A percentile compares a stretch with the other conserved stretches of the same genome.
phyloP scores from a whole-genome alignment of 306 rosid species.

The Vigna unguiculata region DNA sequence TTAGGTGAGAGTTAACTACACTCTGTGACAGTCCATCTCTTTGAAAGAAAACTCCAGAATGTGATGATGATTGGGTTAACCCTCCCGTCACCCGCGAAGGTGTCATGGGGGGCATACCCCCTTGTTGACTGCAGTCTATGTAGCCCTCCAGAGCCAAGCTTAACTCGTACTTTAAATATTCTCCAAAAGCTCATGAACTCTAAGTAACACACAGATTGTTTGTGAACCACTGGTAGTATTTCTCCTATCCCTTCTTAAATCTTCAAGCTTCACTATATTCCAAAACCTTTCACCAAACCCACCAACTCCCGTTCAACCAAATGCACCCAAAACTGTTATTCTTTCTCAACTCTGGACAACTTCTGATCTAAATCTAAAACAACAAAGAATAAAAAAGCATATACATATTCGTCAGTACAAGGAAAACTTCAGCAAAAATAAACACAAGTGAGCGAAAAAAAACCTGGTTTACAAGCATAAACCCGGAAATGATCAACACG shows the following conservation, averaged over 20 bases:
- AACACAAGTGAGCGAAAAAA: slow-evolving; percentile 8
- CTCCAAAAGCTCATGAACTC: slow-evolving; percentile 37
- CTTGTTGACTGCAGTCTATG: slow-evolving; percentile 77
- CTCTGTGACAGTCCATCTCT: slow-evolving; percentile 88
- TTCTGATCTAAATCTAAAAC: slow-evolving; percentile 50
- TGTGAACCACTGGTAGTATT: not conserved
- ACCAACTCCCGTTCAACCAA: slow-evolving; percentile 39
- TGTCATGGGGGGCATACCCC: slow-evolving; percentile 86
- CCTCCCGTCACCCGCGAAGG: slow-evolving; percentile 96
- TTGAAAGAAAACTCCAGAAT: slow-evolving; percentile 98
- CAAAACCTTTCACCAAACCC: slow-evolving; percentile 32
- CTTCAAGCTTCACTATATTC: slow-evolving; percentile 41
- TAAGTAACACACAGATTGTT: slow-evolving; percentile 13
- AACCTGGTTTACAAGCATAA: slow-evolving; percentile 11
- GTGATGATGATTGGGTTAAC: slow-evolving; percentile 84
- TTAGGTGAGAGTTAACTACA: slow-evolving; percentile 84
- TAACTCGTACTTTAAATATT: slow-evolving; percentile 41
- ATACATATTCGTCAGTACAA: slow-evolving; percentile 43
- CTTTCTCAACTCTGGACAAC: slow-evolving; percentile 49
- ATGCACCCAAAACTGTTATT: slow-evolving; percentile 39
- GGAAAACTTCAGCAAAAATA: slow-evolving; percentile 32
- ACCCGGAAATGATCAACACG: slow-evolving; percentile 35
- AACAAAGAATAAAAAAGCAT: slow-evolving; percentile 34
- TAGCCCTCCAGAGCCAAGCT: slow-evolving; percentile 89
- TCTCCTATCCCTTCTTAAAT: not conserved